Percentiles rank a stretch among this genome's conserved stretches.
phyloP scores from a whole-genome alignment of 495 filamentous ascomycete genomes.

The Aspergillus saccharolyticus region DNA sequence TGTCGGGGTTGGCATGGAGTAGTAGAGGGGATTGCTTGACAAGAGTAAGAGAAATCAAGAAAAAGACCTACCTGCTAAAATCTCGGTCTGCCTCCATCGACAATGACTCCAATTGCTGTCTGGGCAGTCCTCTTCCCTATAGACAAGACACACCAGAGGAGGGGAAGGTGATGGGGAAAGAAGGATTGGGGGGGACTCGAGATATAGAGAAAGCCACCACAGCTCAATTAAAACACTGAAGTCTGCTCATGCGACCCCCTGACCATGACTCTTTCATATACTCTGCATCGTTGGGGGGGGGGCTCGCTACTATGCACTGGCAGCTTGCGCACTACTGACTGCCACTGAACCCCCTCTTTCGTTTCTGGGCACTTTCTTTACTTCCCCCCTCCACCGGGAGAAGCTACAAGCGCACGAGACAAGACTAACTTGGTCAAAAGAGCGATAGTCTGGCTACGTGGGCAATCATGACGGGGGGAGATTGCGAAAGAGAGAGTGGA shows the following conservation, averaged over 20 bases:
- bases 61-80: conserved; percentile 33
- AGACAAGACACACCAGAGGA: neutral
- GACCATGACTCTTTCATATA: neutral
- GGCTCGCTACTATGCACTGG: neutral
- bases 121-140: neutral
- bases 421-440: conserved; percentile 20
- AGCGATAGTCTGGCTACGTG: conserved; percentile 30
- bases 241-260: neutral
- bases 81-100: conserved; percentile 31
- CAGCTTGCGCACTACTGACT: neutral
- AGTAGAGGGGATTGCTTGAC: neutral
- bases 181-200: conserved; percentile 3
- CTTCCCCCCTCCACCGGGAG: conserved; percentile 1
- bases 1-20: conserved; percentile 9
- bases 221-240: conserved; percentile 5
- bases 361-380: neutral
- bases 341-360: neutral
- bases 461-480: conserved; percentile 29
- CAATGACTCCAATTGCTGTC: neutral
- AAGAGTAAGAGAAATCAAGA: neutral
- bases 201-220: neutral
- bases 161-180: conserved; percentile 3
- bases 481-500: neutral
- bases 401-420: conserved; percentile 18
- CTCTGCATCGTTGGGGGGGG: neutral